A percentile compares a stretch with the other conserved stretches of the same genome.
These are phyloP conservation scores for Aspergillus hortae DNA, from an alignment of 2,329 filamentous ascomycete species.

Conservation along the genomic window DNA sequence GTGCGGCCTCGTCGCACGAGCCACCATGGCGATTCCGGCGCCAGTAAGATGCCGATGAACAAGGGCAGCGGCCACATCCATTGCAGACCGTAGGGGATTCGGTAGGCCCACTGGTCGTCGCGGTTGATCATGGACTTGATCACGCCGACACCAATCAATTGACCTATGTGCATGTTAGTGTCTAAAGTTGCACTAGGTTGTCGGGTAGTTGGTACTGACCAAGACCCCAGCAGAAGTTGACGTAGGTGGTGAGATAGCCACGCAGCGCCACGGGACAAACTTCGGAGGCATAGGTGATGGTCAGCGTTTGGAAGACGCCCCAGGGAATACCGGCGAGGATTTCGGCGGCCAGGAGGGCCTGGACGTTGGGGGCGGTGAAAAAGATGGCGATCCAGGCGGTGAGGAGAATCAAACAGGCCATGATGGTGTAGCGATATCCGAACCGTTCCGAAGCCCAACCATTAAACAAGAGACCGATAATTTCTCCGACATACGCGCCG, in stretches of 20 bases:
- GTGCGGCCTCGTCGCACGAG: constrained; percentile 45
- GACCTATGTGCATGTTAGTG: constrained; percentile 20
- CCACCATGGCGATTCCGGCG: constrained; percentile 53
- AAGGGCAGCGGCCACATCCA: constrained; percentile 54
- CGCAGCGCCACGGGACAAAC: constrained; percentile 46
- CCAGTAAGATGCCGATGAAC: constrained; percentile 45
- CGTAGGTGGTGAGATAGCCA: constrained; percentile 45
- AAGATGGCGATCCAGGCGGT: constrained; percentile 49
- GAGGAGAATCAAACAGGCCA: constrained; percentile 45
- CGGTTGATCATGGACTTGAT: constrained; percentile 47
- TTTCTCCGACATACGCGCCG: constrained; percentile 43
- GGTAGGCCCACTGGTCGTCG: constrained; percentile 49
- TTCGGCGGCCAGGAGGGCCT: constrained; percentile 48
- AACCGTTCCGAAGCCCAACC: constrained; percentile 51
- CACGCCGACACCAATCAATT: constrained; percentile 50
- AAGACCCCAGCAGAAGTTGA: constrained; percentile 47
- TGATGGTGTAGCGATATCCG: constrained; percentile 51
- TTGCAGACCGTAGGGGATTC: constrained; percentile 51
- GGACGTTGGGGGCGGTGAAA: constrained; percentile 49
- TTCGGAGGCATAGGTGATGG: constrained; percentile 46
- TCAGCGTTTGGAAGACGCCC: constrained; percentile 51
- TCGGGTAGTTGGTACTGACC: constrained; percentile 12
- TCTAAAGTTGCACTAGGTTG: no score
- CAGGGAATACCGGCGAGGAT: constrained; percentile 51
- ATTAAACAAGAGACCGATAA: constrained; percentile 51